Evolutionary conservation across 768 basidiomycete species (phyloP).

Genomic region (Termitomyces sp.): DNA sequence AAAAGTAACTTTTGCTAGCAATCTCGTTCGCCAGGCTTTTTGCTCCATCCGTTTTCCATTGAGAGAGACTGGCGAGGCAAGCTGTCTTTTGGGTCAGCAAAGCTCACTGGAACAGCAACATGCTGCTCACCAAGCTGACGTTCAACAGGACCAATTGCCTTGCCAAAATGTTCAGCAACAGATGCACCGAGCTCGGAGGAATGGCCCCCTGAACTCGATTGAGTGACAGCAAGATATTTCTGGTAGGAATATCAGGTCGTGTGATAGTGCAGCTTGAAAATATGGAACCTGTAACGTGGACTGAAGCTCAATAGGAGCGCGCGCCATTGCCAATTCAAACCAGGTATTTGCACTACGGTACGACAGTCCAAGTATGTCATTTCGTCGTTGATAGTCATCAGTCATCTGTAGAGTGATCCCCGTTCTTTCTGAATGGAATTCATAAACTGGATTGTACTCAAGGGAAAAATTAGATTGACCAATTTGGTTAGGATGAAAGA

Average conservation of each 20-base stretch:
- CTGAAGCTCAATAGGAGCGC: constrained; percentile 89
- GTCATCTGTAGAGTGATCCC: constrained; percentile 74
- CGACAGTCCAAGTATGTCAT: constrained; percentile 74
- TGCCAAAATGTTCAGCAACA: constrained; percentile 81
- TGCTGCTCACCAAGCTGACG: constrained; percentile 62
- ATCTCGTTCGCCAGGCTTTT: constrained; percentile 81
- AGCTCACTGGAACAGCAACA: neutral
- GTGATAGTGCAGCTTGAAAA: constrained; percentile 1
- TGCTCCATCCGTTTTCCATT: constrained; percentile 75
- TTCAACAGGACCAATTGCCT: constrained; percentile 71
- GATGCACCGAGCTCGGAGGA: constrained; percentile 89
- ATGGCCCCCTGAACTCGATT: constrained; percentile 62
- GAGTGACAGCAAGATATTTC: constrained; percentile 84
- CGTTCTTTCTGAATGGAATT: constrained; percentile 75
- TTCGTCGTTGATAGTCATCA: constrained; percentile 81
- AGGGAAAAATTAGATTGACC: neutral
- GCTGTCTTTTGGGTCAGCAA: constrained; percentile 26
- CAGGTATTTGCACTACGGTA: constrained; percentile 72
- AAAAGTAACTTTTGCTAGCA: constrained; percentile 85
- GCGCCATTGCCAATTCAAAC: constrained; percentile 82
- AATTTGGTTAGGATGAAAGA: neutral
- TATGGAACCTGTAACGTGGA: constrained; percentile 80
- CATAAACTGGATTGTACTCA: constrained; percentile 85
- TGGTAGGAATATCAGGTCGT: constrained; percentile 22
- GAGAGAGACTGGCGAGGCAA: constrained; percentile 47